Evolutionary conservation across 2,329 filamentous ascomycete species (phyloP).

Genomic region (Nakataea oryzae): DNA sequence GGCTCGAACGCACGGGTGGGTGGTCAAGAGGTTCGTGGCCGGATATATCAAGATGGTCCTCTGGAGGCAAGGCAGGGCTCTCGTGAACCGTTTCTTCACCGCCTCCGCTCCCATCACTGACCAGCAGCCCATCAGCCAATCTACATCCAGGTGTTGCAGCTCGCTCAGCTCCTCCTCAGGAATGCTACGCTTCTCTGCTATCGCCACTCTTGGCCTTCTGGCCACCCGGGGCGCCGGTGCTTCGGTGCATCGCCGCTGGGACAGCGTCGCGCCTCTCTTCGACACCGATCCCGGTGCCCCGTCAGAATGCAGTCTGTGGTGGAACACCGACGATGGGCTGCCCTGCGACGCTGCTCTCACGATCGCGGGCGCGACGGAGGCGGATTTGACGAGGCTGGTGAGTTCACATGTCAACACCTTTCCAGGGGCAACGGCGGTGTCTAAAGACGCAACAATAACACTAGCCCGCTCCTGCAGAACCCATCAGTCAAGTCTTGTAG

Average conservation of each 20-base stretch:
- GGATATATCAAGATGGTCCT: neutral
- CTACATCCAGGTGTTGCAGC: neutral
- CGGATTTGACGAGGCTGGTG: conserved; percentile 2
- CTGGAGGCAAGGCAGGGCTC: neutral
- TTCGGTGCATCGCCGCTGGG: neutral
- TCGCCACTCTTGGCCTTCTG: neutral
- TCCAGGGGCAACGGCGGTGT: neutral
- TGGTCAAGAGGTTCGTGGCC: neutral
- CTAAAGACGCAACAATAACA: neutral
- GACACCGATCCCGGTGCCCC: conserved; percentile 1
- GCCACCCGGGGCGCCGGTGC: neutral
- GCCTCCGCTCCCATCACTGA: neutral
- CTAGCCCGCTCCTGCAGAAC: neutral
- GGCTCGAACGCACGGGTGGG: neutral
- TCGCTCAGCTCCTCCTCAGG: neutral
- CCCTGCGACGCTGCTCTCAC: conserved; percentile 6
- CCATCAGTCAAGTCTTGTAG: neutral
- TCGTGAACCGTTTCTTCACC: neutral
- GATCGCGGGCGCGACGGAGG: neutral
- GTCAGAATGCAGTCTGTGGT: conserved; percentile 6
- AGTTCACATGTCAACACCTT: neutral
- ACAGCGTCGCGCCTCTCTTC: conserved; percentile 1
- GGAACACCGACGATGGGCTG: conserved; percentile 5
- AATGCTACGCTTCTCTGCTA: neutral
- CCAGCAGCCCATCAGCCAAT: neutral